phyloP scores from a whole-genome alignment of 169 alveolate species.

The Plasmodium cynomolgi region DNA sequence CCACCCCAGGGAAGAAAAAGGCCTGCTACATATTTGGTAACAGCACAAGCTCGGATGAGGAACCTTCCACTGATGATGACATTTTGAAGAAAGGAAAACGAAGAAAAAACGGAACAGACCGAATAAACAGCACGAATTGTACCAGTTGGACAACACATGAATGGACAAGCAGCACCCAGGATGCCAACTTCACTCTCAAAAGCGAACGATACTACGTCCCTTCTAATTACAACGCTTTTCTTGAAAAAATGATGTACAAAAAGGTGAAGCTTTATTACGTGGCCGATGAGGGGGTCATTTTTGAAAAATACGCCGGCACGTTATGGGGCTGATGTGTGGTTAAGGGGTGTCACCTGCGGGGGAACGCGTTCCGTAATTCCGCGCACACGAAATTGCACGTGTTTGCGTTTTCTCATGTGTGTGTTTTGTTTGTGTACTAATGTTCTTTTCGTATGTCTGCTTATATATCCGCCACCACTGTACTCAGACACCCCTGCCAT shows the following conservation, averaged over 20 bases:
- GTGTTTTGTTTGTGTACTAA: not conserved
- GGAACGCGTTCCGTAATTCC: not conserved
- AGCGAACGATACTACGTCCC: not conserved
- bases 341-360: not conserved
- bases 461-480: not conserved
- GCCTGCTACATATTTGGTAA: constrained; percentile 27
- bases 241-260: constrained; percentile 60
- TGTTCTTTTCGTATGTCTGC: not conserved
- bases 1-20: not conserved
- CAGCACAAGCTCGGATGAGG: constrained; percentile 46
- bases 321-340: constrained; percentile 32
- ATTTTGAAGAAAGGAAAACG: not conserved
- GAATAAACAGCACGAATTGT: not conserved
- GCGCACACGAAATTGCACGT: not conserved
- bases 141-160: not conserved
- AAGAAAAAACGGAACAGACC: not conserved
- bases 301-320: constrained; percentile 58
- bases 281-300: constrained; percentile 45
- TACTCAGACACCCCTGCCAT: not conserved
- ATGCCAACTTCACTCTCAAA: not conserved
- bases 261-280: constrained; percentile 46
- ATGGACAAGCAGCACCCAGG: not conserved
- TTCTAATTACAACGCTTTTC: not conserved
- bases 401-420: not conserved
- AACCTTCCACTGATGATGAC: constrained; percentile 9